A percentile compares a stretch with the other conserved stretches of the same genome.
Evolutionary conservation across 768 basidiomycete genomes (phyloP).

Genomic region (Termitomyces sp.): DNA sequence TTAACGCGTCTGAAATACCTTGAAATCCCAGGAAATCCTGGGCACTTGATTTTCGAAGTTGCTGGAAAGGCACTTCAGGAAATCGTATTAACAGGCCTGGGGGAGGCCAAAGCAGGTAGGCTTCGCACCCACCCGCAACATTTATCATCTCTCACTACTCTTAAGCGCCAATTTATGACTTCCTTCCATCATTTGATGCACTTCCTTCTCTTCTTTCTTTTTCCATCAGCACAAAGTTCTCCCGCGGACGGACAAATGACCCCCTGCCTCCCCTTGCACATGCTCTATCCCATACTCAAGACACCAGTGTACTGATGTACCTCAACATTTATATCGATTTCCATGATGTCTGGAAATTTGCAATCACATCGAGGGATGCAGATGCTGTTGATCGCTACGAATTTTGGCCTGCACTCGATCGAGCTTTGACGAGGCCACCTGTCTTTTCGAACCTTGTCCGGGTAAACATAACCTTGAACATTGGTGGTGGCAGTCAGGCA

Average conservation of each 20-base stretch:
- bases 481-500: not conserved
- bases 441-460: conserved; percentile 1
- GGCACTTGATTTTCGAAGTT: not conserved
- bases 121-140: not conserved
- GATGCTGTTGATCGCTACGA: conserved; percentile 9
- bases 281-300: not conserved
- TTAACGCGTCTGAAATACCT: not conserved
- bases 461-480: not conserved
- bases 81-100: not conserved
- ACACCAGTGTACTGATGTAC: not conserved
- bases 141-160: not conserved
- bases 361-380: conserved; percentile 13
- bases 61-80: conserved; percentile 1
- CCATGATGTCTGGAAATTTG: conserved; percentile 15
- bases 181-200: not conserved
- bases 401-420: conserved; percentile 11
- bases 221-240: conserved; percentile 1
- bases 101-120: conserved; percentile 4
- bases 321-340: conserved; percentile 12
- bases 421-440: conserved; percentile 3
- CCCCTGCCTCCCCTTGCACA: not conserved
- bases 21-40: not conserved
- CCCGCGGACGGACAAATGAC: not conserved
- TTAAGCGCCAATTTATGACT: not conserved
- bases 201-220: not conserved